Conservation (phyloP, 2,329 filamentous ascomycete genomes). For the Sclerotinia subarctica region DNA sequence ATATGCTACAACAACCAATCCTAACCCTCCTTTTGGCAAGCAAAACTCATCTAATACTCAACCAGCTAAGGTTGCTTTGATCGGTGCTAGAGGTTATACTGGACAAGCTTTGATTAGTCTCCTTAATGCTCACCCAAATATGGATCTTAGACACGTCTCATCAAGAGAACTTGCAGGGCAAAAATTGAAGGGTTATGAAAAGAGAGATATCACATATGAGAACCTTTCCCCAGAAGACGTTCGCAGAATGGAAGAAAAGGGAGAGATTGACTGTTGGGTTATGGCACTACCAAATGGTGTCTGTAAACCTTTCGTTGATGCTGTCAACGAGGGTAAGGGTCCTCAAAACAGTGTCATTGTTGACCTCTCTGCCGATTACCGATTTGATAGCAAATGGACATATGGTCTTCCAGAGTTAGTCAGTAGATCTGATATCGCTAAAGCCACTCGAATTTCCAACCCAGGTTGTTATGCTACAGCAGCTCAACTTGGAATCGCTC, state of each 20-base stretch:
- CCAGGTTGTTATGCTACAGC: conserved; percentile 95
- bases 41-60: conserved; percentile 82
- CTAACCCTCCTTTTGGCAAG: conserved; percentile 84
- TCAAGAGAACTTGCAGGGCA: conserved; percentile 88
- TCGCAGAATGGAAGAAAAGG: conserved; percentile 75
- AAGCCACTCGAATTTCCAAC: conserved; percentile 80
- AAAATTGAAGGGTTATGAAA: conserved; percentile 83
- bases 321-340: conserved; percentile 67
- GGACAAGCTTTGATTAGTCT: conserved; percentile 87
- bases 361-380: conserved; percentile 94
- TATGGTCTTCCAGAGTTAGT: conserved; percentile 89
- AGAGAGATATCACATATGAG: conserved; percentile 89
- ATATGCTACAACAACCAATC: conserved; percentile 69
- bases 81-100: conserved; percentile 91
- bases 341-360: conserved; percentile 71
- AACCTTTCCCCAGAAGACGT: conserved; percentile 86
- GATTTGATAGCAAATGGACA: conserved; percentile 81
- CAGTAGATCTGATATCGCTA: conserved; percentile 70
- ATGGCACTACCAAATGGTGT: conserved; percentile 96
- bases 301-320: conserved; percentile 90
- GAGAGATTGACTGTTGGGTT: conserved; percentile 91
- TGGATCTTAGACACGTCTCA: conserved; percentile 88
- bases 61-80: conserved; percentile 78
- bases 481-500: conserved; percentile 83
- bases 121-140: conserved; percentile 80